phyloP scores from a whole-genome alignment of 2,329 filamentous ascomycete genomes.

The Microdochium bolleyi region DNA sequence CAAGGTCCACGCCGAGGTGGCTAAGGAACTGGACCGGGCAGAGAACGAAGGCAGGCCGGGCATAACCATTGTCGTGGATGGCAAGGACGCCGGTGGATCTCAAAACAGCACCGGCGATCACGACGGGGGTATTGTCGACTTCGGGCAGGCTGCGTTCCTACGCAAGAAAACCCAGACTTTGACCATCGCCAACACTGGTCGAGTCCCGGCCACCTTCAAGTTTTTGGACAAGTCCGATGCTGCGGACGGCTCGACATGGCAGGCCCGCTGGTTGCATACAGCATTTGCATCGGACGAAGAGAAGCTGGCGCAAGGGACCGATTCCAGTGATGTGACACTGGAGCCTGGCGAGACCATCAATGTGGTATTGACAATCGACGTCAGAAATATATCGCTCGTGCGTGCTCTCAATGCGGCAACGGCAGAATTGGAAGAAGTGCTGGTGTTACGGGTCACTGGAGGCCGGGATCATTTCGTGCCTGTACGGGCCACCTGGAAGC shows the following conservation, averaged over 20 bases:
- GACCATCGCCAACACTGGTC: slow-evolving; percentile 87
- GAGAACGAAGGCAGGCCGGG: slow-evolving; percentile 85
- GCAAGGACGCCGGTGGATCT: slow-evolving; percentile 25
- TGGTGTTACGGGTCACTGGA: slow-evolving; percentile 74
- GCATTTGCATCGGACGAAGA: slow-evolving; percentile 9
- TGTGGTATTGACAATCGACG: slow-evolving; percentile 58
- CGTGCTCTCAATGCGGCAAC: slow-evolving; percentile 64
- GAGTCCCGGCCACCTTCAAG: slow-evolving; percentile 68
- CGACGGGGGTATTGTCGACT: slow-evolving; percentile 46
- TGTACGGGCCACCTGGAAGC: slow-evolving; percentile 68
- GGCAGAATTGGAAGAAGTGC: slow-evolving; percentile 68
- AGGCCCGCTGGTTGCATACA: slow-evolving; percentile 15
- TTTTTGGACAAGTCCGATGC: slow-evolving; percentile 64
- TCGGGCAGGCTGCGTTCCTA: slow-evolving; percentile 67
- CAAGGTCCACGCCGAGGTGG: slow-evolving; percentile 78
- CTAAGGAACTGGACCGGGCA: slow-evolving; percentile 76
- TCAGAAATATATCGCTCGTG: slow-evolving; percentile 57
- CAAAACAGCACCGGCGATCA: slow-evolving; percentile 37
- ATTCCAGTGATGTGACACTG: slow-evolving; percentile 51
- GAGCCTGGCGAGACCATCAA: slow-evolving; percentile 78
- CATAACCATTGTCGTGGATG: slow-evolving; percentile 76
- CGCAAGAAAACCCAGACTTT: slow-evolving; percentile 58
- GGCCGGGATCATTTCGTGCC: slow-evolving; percentile 91
- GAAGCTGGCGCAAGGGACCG: background rate
- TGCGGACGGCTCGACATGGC: background rate